Base-by-base conservation (phyloP, 495 filamentous ascomycete genomes). In the Pseudotulostoma volvatum region DNA sequence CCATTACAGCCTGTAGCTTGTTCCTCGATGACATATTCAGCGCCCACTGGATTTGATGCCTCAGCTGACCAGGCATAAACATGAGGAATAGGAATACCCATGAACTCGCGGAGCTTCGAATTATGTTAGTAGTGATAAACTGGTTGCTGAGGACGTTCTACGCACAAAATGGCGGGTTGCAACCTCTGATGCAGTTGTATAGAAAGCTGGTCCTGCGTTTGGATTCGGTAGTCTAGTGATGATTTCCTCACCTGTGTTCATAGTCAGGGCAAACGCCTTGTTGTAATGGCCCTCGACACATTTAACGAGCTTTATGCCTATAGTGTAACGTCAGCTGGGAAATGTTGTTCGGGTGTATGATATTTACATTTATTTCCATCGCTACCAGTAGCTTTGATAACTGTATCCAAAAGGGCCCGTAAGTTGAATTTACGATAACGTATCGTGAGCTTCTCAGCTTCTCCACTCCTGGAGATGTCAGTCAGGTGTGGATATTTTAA, bases 81-180 rank as follows among this genome's bases (percentile, higher is more conserved):
- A 21, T 34, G 31, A 9, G 56, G 54, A 7, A 53, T 49, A 9
- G 60, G 61, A 20, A 59, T 37, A 21, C 44, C 19, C 11, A 48
- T 37, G 2, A 48, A 28, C 11, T 13, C 15, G 18, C 3, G 33
- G 18, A 35, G 33, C 33, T 16, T 8, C 15, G 18, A 35, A n/a
- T n/a, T n/a, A n/a, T n/a, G n/a, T n/a, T n/a, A n/a, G n/a, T n/a
- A n/a, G n/a, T 35, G 15, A 16, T 15, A 13, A 35, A 35, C 18
- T 35, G 18, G 33, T 9, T 4, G 33, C 33, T 35, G 33, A 4
- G n/a, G 14, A 31, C 11, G 16, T 18, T 31, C n/a, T 8, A 43
- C 47, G 33, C 17, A 60, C 47, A 44, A 59, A 55, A 18, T 51
- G 44, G 40, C 59, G 51, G 7, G 61, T 64, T 7, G 61, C 61